These are phyloP conservation scores for Ceratocystis eucalypticola DNA, from an alignment of 2,329 filamentous ascomycete species.

Conservation along the genomic window DNA sequence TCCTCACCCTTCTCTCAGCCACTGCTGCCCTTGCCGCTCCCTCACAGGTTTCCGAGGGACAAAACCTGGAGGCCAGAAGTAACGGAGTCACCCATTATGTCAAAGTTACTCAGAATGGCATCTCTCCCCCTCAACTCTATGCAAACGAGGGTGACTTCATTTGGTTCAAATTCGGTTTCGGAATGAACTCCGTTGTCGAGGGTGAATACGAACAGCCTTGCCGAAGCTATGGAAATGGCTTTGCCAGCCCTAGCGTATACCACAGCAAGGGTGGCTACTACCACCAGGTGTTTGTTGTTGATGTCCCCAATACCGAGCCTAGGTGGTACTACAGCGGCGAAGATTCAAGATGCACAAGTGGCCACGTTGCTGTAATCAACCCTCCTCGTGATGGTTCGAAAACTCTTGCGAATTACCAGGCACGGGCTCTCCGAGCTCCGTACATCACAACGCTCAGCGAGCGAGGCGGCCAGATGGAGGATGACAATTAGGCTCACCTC, in stretches of 20 bases:
- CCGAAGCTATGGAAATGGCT: slow-evolving; percentile 24
- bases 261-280: accelerated
- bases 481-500: no score
- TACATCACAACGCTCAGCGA: no score
- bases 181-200: background rate
- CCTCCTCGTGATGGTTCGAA: slow-evolving; percentile 22
- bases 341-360: slow-evolving; percentile 21
- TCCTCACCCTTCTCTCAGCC: background rate
- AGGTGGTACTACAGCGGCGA: background rate
- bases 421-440: no score
- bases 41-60: background rate
- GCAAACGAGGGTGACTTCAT: background rate
- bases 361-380: slow-evolving; percentile 18
- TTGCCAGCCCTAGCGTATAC: background rate
- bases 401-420: no score
- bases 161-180: background rate
- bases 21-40: background rate
- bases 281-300: slow-evolving; percentile 28
- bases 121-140: accelerated
- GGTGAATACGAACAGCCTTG: slow-evolving; percentile 31
- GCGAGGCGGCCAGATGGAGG: no score
- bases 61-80: background rate
- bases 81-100: background rate
- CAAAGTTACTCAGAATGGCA: accelerated
- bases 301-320: slow-evolving; percentile 1